phyloP scores from a whole-genome alignment of 352 stramenopile species.

The Aphanomyces invadans region DNA sequence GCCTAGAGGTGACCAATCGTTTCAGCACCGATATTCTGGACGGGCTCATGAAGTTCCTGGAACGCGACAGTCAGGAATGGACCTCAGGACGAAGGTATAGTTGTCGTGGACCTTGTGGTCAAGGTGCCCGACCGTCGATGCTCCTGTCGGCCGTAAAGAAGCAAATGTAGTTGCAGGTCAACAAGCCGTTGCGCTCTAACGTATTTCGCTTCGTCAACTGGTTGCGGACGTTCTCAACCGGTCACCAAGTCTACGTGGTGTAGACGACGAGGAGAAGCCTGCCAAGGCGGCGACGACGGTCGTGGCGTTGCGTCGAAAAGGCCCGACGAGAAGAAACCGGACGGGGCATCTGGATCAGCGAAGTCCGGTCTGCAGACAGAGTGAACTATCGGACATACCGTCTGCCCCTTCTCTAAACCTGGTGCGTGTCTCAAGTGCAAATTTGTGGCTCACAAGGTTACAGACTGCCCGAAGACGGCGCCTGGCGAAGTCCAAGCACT shows the following conservation, averaged over 20 bases:
- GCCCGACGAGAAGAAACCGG: not conserved
- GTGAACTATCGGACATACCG: too few relatives aligned
- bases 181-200: not conserved
- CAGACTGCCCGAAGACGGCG: constrained; percentile 4
- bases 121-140: not conserved
- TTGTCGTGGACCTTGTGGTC: constrained; percentile 10
- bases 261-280: not conserved
- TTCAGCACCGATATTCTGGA: constrained; percentile 10
- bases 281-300: too few relatives aligned
- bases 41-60: not conserved
- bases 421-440: constrained; percentile 3
- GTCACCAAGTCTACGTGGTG: not conserved
- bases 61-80: constrained; percentile 18
- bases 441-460: not conserved
- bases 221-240: not conserved
- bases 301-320: too few relatives aligned
- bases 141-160: not conserved
- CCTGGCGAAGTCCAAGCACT: constrained; percentile 8
- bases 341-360: not conserved
- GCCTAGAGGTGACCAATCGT: not conserved
- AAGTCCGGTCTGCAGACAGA: not conserved
- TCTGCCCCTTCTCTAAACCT: too few relatives aligned
- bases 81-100: constrained; percentile 14
- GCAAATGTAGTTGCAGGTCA: constrained; percentile 3
- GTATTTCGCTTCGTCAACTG: constrained; percentile 18